Conservation (phyloP, 192 early-diverging fungal species). For the Linnemannia schmuckeri region DNA sequence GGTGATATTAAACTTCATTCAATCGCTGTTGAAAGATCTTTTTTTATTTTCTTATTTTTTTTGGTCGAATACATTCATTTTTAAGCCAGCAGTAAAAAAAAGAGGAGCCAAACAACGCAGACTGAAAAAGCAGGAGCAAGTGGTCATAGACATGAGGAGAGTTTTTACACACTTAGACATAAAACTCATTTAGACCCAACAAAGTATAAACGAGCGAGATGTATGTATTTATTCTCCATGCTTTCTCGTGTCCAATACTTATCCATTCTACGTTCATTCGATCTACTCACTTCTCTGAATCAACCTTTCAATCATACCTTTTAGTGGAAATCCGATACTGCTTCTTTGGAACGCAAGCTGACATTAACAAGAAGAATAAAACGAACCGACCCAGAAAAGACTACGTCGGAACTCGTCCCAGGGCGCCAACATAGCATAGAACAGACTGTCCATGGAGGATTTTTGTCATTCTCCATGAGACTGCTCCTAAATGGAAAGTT, state of each 20-base stretch:
- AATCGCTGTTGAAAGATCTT: no score
- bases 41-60: no score
- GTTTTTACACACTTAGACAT: not conserved
- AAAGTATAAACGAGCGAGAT: not conserved
- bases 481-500: not conserved
- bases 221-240: constrained; percentile 6
- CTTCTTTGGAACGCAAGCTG: constrained; percentile 3
- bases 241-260: not conserved
- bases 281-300: constrained; percentile 9
- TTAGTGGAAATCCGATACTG: constrained; percentile 7
- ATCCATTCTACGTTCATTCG: not conserved
- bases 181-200: constrained; percentile 6
- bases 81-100: no score
- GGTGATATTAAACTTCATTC: no score
- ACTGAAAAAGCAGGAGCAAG: no score
- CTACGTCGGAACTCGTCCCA: not conserved
- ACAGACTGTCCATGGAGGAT: constrained; percentile 11
- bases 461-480: not conserved
- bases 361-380: not conserved
- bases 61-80: no score
- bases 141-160: no score
- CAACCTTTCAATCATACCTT: constrained; percentile 3
- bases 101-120: no score
- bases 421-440: not conserved
- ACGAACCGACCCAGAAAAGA: not conserved